Percentiles rank a stretch among this genome's conserved stretches.
These are phyloP conservation scores for Laburnicola sp. DNA, from an alignment of 2,329 filamentous ascomycete species.

Conservation along the genomic window DNA sequence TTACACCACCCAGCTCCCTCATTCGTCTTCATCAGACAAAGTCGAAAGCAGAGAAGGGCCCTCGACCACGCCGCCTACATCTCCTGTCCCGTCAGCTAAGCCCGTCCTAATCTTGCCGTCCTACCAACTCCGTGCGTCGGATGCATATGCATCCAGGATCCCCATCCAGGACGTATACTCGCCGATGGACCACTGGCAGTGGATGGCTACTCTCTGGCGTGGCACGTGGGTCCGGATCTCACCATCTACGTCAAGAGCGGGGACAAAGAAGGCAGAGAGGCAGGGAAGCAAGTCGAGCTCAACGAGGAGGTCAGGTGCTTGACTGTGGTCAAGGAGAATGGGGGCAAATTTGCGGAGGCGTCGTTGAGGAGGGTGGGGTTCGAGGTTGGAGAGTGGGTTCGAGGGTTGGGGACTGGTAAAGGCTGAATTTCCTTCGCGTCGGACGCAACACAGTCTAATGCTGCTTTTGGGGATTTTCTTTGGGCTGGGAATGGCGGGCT, in stretches of 20 bases:
- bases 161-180: conserved; percentile 77
- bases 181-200: conserved; percentile 92
- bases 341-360: conserved; percentile 43
- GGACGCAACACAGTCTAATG: background rate
- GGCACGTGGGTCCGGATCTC: conserved; percentile 81
- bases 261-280: conserved; percentile 32
- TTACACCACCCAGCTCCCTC: conserved; percentile 9
- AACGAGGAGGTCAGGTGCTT: conserved; percentile 46
- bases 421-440: background rate
- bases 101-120: conserved; percentile 77
- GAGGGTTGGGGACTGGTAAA: conserved; percentile 25
- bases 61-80: conserved; percentile 5
- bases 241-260: conserved; percentile 65
- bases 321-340: conserved; percentile 44
- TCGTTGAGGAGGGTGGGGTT: conserved; percentile 77
- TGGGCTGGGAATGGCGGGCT: too few relatives aligned
- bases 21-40: conserved; percentile 14
- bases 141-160: conserved; percentile 72
- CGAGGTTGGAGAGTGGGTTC: conserved; percentile 82
- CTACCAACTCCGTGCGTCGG: conserved; percentile 78
- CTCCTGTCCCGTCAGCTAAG: conserved; percentile 41
- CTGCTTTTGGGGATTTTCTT: too few relatives aligned
- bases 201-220: conserved; percentile 93
- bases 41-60: conserved; percentile 15
- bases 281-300: conserved; percentile 48